These are phyloP conservation scores for Trichocomaceae sp. DNA, from an alignment of 2,329 filamentous ascomycete genomes.

Conservation along the genomic window DNA sequence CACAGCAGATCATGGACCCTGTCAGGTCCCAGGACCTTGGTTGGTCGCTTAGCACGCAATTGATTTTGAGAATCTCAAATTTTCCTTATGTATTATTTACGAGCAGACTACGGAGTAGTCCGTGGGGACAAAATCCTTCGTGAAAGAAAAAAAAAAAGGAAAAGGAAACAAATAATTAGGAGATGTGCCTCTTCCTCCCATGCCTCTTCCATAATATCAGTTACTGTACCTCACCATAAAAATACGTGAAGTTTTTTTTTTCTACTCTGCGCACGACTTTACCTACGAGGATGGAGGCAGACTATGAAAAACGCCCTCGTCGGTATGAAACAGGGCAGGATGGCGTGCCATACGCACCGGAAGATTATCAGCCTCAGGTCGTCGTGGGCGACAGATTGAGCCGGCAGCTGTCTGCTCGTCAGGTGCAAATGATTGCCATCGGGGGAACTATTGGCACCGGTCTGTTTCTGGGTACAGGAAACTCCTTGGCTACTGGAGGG, in stretches of 20 bases:
- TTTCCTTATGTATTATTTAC: neutral
- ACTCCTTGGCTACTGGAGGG: slow-evolving; percentile 28
- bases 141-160: neutral
- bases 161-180: neutral
- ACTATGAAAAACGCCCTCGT: slow-evolving; percentile 7
- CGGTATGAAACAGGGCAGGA: neutral
- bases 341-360: neutral
- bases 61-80: neutral
- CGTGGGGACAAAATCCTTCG: neutral
- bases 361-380: slow-evolving; percentile 7
- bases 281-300: neutral
- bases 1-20: slow-evolving; percentile 5
- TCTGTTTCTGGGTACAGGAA: slow-evolving; percentile 36
- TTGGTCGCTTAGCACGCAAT: slow-evolving; percentile 11
- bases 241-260: neutral
- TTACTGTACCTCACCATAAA: neutral
- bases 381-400: slow-evolving; percentile 44
- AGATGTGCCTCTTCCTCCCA: neutral
- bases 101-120: neutral
- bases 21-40: too few species aligned
- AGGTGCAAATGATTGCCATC: slow-evolving; percentile 52
- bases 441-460: slow-evolving; percentile 40
- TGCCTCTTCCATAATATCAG: neutral
- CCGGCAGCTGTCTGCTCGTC: slow-evolving; percentile 50
- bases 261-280: neutral